Percentiles rank a stretch among this genome's conserved stretches.
Conservation (phyloP, 75 land plant genomes). For the Larix kaempferi region DNA sequence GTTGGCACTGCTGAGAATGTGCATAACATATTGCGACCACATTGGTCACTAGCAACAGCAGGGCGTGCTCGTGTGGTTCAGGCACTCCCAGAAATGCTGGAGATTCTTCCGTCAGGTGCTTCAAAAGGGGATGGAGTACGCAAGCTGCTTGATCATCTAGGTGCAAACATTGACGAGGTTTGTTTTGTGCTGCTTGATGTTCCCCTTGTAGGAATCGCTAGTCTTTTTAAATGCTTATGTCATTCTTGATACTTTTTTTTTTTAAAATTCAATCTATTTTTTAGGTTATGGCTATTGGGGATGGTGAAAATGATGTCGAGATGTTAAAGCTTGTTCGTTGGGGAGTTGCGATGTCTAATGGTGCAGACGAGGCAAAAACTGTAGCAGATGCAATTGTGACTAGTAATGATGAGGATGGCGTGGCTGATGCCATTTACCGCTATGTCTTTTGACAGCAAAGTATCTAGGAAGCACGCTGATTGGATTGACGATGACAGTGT, state of each 20-base stretch:
- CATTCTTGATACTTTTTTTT: neutral
- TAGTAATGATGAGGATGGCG: conserved; percentile 92
- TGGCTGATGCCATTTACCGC: conserved; percentile 75
- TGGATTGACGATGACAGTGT: neutral
- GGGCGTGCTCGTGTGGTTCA: conserved; percentile 74
- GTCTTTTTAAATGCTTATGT: neutral
- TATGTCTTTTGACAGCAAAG: conserved; percentile 55
- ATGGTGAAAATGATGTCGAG: conserved; percentile 97
- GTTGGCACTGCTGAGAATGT: conserved; percentile 66
- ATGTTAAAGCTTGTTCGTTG: conserved; percentile 87
- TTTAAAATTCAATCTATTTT: neutral
- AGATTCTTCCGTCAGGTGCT: conserved; percentile 75
- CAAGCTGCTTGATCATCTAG: conserved; percentile 80
- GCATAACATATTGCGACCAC: conserved; percentile 51
- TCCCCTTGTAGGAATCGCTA: neutral
- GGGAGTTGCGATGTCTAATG: conserved; percentile 83
- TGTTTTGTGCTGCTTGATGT: neutral
- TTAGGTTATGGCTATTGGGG: conserved; percentile 97
- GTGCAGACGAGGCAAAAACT: conserved; percentile 64
- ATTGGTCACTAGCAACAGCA: conserved; percentile 65
- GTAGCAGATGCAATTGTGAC: conserved; percentile 72
- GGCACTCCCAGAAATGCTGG: conserved; percentile 80
- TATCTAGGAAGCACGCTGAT: conserved; percentile 1
- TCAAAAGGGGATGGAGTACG: conserved; percentile 90
- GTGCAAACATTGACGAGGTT: conserved; percentile 64